Percentiles rank a stretch among this genome's conserved stretches.
These are phyloP conservation scores for Brachypodium distachyon DNA, from an alignment of 202 grass and related monocot genomes.

Conservation along the genomic window DNA sequence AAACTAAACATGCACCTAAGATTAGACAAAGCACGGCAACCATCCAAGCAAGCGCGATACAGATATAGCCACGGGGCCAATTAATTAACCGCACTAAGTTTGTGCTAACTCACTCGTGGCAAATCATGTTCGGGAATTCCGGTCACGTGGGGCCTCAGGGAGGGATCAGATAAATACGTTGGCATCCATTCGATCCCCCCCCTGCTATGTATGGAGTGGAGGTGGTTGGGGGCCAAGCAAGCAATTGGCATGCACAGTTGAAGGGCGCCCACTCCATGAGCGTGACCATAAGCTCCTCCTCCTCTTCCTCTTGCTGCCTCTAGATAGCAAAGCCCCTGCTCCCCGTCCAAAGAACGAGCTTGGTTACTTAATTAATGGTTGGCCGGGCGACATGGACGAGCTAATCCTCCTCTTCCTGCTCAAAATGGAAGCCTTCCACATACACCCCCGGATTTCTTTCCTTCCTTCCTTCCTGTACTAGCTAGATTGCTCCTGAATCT, in stretches of 20 bases:
- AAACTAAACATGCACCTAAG: too few species aligned
- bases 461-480: too few species aligned
- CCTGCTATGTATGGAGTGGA: not conserved
- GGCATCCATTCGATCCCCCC: not conserved
- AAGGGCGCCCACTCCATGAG: constrained; percentile 14
- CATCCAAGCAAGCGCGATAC: not conserved
- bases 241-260: constrained; percentile 12
- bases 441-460: not conserved
- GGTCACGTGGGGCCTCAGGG: not conserved
- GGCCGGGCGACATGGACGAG: constrained; percentile 14
- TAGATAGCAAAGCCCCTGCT: not conserved
- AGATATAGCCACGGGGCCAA: not conserved
- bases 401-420: constrained; percentile 4
- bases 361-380: not conserved
- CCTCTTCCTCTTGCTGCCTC: not conserved
- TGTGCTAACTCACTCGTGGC: too few species aligned
- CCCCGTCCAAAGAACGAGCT: not conserved
- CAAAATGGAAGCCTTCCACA: constrained; percentile 20
- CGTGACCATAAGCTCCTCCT: not conserved
- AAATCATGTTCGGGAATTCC: not conserved
- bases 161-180: constrained; percentile 8
- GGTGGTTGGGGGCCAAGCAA: constrained; percentile 27
- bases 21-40: not conserved
- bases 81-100: not conserved
- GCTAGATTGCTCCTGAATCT: not conserved